These are phyloP conservation scores for Colletotrichum sp. DNA, from an alignment of 2,329 filamentous ascomycete species.

Conservation along the genomic window DNA sequence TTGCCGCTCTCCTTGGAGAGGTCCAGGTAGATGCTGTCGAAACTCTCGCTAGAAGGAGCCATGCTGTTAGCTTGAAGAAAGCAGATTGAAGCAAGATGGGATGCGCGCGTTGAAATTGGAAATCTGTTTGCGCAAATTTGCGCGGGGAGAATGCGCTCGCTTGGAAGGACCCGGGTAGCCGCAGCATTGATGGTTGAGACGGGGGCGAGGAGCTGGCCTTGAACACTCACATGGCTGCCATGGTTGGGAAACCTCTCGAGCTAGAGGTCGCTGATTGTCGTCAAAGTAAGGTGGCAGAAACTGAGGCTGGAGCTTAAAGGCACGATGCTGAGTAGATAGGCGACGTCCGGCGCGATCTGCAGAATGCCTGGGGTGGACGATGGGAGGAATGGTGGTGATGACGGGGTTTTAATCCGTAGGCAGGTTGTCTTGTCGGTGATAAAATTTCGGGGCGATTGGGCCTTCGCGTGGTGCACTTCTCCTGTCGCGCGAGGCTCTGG, in stretches of 20 bases:
- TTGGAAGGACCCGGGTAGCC: neutral
- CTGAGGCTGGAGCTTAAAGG: neutral
- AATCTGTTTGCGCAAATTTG: slow-evolving; percentile 33
- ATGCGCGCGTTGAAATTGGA: neutral
- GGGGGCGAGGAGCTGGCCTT: neutral
- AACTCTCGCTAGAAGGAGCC: slow-evolving; percentile 72
- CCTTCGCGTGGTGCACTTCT: slow-evolving; percentile 2
- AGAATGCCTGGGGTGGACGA: neutral
- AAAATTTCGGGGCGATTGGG: slow-evolving; percentile 15
- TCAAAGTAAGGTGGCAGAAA: neutral
- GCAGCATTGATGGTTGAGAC: neutral
- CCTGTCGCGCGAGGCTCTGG: slow-evolving; percentile 16
- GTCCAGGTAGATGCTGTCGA: slow-evolving; percentile 96
- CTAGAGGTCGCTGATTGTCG: neutral
- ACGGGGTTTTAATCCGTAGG: neutral
- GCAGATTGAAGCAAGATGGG: neutral
- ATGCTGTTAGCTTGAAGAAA: slow-evolving; percentile 1
- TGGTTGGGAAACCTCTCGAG: neutral
- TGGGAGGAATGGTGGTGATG: neutral
- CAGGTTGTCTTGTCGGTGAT: neutral
- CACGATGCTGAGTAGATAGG: neutral
- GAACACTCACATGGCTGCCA: slow-evolving; percentile 21
- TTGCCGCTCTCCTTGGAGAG: slow-evolving; percentile 91
- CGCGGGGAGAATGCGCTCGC: neutral
- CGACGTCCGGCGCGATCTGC: neutral